These are phyloP conservation scores for Ogataea corticis DNA, from an alignment of 805 yeast species.

Conservation along the genomic window DNA sequence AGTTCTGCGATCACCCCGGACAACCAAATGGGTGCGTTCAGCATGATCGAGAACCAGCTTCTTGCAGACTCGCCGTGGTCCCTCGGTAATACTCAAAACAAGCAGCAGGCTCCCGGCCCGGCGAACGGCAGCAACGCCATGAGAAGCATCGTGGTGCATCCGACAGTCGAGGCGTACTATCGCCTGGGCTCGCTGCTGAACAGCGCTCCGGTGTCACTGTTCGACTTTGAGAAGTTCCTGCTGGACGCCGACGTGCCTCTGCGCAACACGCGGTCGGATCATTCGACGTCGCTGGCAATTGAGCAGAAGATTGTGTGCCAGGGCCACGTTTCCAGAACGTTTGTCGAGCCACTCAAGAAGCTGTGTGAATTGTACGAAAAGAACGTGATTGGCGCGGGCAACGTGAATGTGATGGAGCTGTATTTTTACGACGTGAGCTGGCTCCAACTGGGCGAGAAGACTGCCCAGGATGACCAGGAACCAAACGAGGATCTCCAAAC, in stretches of 20 bases:
- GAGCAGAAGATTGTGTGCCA: slow-evolving; percentile 64
- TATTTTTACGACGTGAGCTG: slow-evolving; percentile 67
- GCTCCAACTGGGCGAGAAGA: slow-evolving; percentile 49
- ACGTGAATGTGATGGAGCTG: slow-evolving; percentile 51
- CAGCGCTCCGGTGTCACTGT: slow-evolving; percentile 56
- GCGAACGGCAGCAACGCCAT: slow-evolving; percentile 6
- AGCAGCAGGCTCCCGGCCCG: slow-evolving; percentile 20
- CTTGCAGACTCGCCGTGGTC: slow-evolving; percentile 34
- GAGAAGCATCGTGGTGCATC: slow-evolving; percentile 32
- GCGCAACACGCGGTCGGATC: slow-evolving; percentile 40
- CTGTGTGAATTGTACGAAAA: slow-evolving; percentile 50
- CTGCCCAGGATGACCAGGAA: no score
- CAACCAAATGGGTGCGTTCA: slow-evolving; percentile 34
- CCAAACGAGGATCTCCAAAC: no score
- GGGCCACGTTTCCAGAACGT: slow-evolving; percentile 52
- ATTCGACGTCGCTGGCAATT: slow-evolving; percentile 43
- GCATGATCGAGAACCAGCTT: slow-evolving; percentile 28
- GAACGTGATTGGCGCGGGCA: slow-evolving; percentile 39
- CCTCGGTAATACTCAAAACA: slow-evolving; percentile 16
- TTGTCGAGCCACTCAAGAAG: slow-evolving; percentile 39
- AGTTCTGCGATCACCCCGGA: slow-evolving; percentile 30
- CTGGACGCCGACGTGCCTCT: slow-evolving; percentile 53
- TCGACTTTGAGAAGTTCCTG: slow-evolving; percentile 58
- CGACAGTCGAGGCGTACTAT: slow-evolving; percentile 54
- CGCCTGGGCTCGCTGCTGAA: slow-evolving; percentile 48